Evolutionary conservation across 83 land plant species (phyloP).

Genomic region (Diphasiastrum complanatum): DNA sequence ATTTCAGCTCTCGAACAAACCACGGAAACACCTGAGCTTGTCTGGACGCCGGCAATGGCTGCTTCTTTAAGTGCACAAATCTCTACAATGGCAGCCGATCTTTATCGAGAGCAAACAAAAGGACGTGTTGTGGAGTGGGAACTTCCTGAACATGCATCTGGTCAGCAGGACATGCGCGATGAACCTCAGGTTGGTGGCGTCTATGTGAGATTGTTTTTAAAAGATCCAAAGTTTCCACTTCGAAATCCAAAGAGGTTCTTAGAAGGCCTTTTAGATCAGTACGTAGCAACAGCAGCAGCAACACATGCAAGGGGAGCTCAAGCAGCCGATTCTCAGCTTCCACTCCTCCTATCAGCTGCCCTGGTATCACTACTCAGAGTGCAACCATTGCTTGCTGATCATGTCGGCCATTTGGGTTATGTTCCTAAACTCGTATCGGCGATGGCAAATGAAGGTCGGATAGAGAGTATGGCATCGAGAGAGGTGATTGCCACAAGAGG

Average conservation of each 20-base stretch:
- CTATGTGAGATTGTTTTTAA: constrained; percentile 86
- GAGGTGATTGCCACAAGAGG: constrained; percentile 36
- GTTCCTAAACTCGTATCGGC: constrained; percentile 97
- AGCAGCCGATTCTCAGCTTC: constrained; percentile 75
- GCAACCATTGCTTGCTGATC: constrained; percentile 95
- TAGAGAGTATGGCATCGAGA: constrained; percentile 68
- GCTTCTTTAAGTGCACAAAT: constrained; percentile 91
- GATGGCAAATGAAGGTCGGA: constrained; percentile 95
- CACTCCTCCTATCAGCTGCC: constrained; percentile 92
- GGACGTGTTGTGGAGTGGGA: constrained; percentile 97
- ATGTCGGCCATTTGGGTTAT: constrained; percentile 95
- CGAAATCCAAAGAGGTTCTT: constrained; percentile 91
- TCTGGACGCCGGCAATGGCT: constrained; percentile 99
- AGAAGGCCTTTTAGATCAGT: constrained; percentile 95
- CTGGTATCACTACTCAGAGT: constrained; percentile 89
- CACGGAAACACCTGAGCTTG: constrained; percentile 98
- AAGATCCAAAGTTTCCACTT: constrained; percentile 97
- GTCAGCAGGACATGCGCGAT: constrained; percentile 90
- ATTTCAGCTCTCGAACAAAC: constrained; percentile 89
- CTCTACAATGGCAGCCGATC: constrained; percentile 91
- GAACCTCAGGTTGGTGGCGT: constrained; percentile 99
- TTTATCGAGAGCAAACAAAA: constrained; percentile 93
- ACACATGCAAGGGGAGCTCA: constrained; percentile 60
- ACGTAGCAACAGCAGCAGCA: constrained; percentile 88
- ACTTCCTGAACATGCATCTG: constrained; percentile 91